Evolutionary conservation across 768 basidiomycete genomes (phyloP).

Genomic region (Agaricus blazei): DNA sequence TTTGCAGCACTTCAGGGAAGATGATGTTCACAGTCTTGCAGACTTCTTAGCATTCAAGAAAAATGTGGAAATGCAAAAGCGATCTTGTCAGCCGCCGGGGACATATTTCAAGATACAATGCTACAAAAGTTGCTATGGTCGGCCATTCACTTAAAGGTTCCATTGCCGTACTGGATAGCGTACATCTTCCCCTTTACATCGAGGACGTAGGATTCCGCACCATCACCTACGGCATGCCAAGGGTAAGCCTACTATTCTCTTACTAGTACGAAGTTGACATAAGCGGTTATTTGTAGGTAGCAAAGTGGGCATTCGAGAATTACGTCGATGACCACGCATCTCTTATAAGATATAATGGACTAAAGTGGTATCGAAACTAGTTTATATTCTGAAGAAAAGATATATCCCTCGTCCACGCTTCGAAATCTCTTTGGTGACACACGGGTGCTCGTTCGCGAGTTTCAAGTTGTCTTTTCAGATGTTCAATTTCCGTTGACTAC

Average conservation of each 20-base stretch:
- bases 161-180: constrained; percentile 47
- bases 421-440: too few species aligned
- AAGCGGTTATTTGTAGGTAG: constrained; percentile 26
- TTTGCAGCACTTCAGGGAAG: constrained; percentile 34
- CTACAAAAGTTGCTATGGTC: constrained; percentile 36
- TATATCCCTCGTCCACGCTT: too few species aligned
- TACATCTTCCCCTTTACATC: constrained; percentile 50
- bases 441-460: too few species aligned
- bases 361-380: too few species aligned
- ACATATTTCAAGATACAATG: constrained; percentile 26
- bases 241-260: constrained; percentile 27
- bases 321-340: constrained; percentile 47
- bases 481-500: too few species aligned
- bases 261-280: constrained; percentile 2
- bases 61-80: constrained; percentile 31
- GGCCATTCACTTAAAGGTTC: constrained; percentile 52
- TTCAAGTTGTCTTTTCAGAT: too few species aligned
- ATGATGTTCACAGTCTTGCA: not conserved
- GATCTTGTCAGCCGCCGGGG: constrained; percentile 36
- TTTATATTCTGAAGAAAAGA: too few species aligned
- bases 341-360: constrained; percentile 24
- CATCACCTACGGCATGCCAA: constrained; percentile 38
- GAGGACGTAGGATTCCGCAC: constrained; percentile 29
- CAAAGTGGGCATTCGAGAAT: constrained; percentile 58
- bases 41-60: not conserved